Evolutionary conservation across 345 rosid species (phyloP).

Genomic region (Gossypium herbaceum): DNA sequence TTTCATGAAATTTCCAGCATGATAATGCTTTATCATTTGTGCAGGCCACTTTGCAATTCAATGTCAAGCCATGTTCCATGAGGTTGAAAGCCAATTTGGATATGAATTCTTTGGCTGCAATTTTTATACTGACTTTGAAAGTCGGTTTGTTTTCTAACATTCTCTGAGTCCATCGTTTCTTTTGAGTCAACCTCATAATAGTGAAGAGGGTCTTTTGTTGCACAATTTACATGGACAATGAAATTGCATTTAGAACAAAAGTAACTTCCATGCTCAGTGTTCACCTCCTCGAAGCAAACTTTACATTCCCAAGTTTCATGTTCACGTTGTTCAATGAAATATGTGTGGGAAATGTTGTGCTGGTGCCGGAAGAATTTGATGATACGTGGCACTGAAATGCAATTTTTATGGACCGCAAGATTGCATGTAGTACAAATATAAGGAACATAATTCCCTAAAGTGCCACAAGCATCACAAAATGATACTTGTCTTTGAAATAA

Average conservation of each 20-base stretch:
- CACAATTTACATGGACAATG: constrained; percentile 22
- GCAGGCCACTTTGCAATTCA: too few species aligned
- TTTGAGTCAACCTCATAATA: constrained; percentile 9
- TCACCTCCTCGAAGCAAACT: neutral
- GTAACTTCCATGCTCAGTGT: neutral
- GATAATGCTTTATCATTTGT: too few species aligned
- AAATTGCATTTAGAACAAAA: constrained; percentile 16
- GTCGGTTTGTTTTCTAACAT: too few species aligned
- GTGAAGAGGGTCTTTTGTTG: neutral
- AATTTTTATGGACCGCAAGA: neutral
- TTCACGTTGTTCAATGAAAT: neutral
- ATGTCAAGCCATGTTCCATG: too few species aligned
- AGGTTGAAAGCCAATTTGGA: too few species aligned
- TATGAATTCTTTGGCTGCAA: too few species aligned
- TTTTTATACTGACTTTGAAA: too few species aligned
- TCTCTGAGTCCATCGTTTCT: neutral
- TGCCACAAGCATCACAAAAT: constrained; percentile 5
- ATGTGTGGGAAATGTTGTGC: neutral
- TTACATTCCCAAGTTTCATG: neutral
- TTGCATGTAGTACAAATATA: neutral
- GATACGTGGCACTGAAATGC: neutral
- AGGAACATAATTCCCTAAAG: neutral
- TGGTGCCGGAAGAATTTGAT: neutral
- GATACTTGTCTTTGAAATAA: neutral
- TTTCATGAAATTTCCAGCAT: too few species aligned